These are phyloP conservation scores for Aspergillus fischeri DNA, from an alignment of 2,329 filamentous ascomycete species.

Conservation along the genomic window DNA sequence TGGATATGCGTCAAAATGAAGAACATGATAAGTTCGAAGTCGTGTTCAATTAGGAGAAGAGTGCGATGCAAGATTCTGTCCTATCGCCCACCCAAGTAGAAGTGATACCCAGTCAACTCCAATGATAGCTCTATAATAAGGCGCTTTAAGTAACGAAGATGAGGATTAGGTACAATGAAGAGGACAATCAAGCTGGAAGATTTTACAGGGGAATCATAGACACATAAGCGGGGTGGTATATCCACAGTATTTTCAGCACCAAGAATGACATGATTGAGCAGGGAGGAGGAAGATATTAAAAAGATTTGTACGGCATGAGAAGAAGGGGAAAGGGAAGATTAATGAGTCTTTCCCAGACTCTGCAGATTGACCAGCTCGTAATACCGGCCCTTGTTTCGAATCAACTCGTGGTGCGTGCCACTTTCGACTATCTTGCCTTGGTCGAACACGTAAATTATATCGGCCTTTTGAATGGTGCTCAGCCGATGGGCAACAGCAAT, in stretches of 20 bases:
- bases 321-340: conserved; percentile 1
- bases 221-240: conserved; percentile 1
- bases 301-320: neutral
- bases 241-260: conserved; percentile 12
- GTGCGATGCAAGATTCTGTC: neutral
- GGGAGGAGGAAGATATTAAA: neutral
- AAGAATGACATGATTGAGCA: conserved; percentile 1
- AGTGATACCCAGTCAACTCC: neutral
- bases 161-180: neutral
- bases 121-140: neutral
- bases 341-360: conserved; percentile 61
- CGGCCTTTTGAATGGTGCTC: conserved; percentile 89
- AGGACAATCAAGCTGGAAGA: neutral
- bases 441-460: conserved; percentile 96
- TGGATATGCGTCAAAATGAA: neutral
- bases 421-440: conserved; percentile 79
- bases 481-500: conserved; percentile 92
- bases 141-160: neutral
- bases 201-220: neutral
- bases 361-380: conserved; percentile 76
- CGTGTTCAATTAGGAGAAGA: neutral
- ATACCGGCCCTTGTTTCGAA: conserved; percentile 67
- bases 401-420: conserved; percentile 72
- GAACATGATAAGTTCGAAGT: neutral
- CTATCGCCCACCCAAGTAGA: neutral